These are phyloP conservation scores for Geranium rotundifolium DNA, from an alignment of 345 rosid genomes.

Conservation along the genomic window DNA sequence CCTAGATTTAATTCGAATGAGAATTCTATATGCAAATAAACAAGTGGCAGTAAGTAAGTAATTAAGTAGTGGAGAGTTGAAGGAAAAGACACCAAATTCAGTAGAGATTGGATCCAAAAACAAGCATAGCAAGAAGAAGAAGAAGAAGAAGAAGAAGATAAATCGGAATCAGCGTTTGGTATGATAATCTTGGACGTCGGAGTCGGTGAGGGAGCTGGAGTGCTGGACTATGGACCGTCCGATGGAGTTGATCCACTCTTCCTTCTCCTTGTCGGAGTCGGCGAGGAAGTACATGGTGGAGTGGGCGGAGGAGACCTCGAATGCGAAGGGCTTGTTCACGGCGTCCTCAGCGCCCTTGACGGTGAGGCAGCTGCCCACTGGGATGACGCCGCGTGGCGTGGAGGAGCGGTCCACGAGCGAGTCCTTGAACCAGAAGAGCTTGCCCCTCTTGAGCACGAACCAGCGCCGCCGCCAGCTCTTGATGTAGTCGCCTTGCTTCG, in stretches of 20 bases:
- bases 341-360: slow-evolving; percentile 85
- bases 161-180: slow-evolving; percentile 12
- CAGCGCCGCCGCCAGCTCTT: slow-evolving; percentile 86
- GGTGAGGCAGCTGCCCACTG: slow-evolving; percentile 56
- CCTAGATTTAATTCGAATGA: no score
- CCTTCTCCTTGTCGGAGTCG: slow-evolving; percentile 70
- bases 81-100: no score
- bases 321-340: slow-evolving; percentile 57
- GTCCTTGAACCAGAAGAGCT: slow-evolving; percentile 80
- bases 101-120: no score
- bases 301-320: slow-evolving; percentile 54
- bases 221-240: slow-evolving; percentile 77
- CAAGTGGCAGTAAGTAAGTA: no score
- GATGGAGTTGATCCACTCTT: slow-evolving; percentile 86
- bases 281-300: slow-evolving; percentile 69
- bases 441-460: slow-evolving; percentile 73
- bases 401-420: slow-evolving; percentile 34
- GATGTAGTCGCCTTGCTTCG: slow-evolving; percentile 76
- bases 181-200: slow-evolving; percentile 64
- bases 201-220: slow-evolving; percentile 70
- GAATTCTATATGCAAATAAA: no score
- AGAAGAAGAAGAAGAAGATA: neutral
- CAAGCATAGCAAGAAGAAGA: neutral
- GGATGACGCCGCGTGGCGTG: slow-evolving; percentile 62
- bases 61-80: no score